These are phyloP conservation scores for Scheffersomyces cryptocercus DNA, from an alignment of 1,139 yeast genomes.

Conservation along the genomic window DNA sequence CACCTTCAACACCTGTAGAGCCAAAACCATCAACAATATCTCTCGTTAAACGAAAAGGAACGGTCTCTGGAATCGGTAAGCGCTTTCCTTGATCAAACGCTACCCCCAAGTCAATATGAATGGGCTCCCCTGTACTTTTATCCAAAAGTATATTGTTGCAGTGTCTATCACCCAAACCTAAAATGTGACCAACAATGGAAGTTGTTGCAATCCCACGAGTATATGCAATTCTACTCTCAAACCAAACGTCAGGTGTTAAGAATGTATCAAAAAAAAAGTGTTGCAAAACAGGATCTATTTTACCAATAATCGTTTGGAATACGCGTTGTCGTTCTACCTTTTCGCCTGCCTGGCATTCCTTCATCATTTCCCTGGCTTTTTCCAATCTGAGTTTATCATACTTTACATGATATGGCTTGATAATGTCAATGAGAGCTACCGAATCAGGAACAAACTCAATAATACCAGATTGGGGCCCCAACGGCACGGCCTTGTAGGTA, in stretches of 20 bases:
- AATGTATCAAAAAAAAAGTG: conserved; percentile 73
- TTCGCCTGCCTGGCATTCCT: conserved; percentile 50
- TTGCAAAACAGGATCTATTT: conserved; percentile 67
- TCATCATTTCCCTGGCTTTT: conserved; percentile 69
- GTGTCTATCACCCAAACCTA: conserved; percentile 96
- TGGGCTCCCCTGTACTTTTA: conserved; percentile 77
- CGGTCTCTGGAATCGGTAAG: conserved; percentile 85
- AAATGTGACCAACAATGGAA: conserved; percentile 81
- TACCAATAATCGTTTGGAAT: conserved; percentile 50
- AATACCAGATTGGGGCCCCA: conserved; percentile 85
- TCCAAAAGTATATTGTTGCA: conserved; percentile 89
- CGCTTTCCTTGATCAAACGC: conserved; percentile 92
- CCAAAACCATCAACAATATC: conserved; percentile 96
- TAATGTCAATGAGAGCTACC: conserved; percentile 64
- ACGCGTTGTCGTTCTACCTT: conserved; percentile 48
- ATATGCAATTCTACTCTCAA: conserved; percentile 61
- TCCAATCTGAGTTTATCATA: conserved; percentile 49
- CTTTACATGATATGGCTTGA: conserved; percentile 58
- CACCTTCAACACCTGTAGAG: conserved; percentile 74
- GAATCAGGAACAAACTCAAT: conserved; percentile 89
- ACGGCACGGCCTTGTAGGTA: conserved; percentile 87
- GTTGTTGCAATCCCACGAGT: conserved; percentile 81
- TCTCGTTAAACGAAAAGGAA: conserved; percentile 88
- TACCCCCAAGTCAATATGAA: conserved; percentile 94
- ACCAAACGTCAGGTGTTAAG: conserved; percentile 72